phyloP scores from a whole-genome alignment of 352 stramenopile genomes.

The Globisporangium lucens region DNA sequence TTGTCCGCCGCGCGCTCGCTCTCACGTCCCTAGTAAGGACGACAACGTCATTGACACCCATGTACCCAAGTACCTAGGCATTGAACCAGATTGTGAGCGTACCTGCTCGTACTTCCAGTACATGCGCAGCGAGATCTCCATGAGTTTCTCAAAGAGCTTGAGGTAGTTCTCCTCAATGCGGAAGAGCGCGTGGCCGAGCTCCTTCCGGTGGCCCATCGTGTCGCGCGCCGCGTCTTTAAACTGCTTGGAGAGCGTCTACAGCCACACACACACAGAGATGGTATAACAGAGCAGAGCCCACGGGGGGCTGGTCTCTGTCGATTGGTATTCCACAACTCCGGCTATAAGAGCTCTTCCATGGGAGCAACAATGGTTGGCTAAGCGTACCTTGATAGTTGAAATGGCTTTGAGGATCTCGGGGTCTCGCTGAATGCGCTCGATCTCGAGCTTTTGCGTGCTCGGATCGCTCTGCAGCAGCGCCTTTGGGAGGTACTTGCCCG shows the following conservation, averaged over 20 bases:
- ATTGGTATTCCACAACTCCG: neutral
- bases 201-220: slow-evolving; percentile 59
- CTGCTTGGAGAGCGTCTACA: slow-evolving; percentile 48
- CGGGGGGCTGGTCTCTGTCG: neutral
- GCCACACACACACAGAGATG: neutral
- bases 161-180: slow-evolving; percentile 75
- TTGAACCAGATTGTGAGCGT: neutral
- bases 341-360: no score
- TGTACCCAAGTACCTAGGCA: neutral
- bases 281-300: neutral
- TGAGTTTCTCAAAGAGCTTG: slow-evolving; percentile 71
- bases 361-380: no score
- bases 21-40: slow-evolving; percentile 24
- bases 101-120: slow-evolving; percentile 70
- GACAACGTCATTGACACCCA: neutral
- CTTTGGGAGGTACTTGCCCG: slow-evolving; percentile 53
- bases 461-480: slow-evolving; percentile 40
- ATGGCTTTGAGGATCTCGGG: slow-evolving; percentile 62
- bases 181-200: slow-evolving; percentile 60
- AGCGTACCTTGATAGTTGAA: slow-evolving; percentile 32
- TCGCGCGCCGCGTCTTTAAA: slow-evolving; percentile 65
- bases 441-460: slow-evolving; percentile 47
- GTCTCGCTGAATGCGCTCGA: slow-evolving; percentile 52
- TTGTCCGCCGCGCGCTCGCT: slow-evolving; percentile 48
- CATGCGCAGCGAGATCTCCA: slow-evolving; percentile 66